Evolutionary conservation across 2,329 filamentous ascomycete species (phyloP).

Genomic region (Calonectria pseudoturangicola): DNA sequence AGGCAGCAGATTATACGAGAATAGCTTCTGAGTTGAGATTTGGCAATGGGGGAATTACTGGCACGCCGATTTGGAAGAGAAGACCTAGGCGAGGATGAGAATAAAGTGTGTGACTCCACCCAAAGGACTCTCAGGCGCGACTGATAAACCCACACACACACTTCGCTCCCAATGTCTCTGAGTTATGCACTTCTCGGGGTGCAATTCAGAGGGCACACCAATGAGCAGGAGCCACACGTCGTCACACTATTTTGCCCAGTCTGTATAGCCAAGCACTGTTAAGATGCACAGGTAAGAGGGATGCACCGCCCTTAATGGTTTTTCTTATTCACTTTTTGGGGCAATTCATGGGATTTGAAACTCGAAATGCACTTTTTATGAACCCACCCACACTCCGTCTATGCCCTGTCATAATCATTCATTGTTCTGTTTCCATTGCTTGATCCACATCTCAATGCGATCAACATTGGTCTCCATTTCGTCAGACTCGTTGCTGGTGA

Average conservation of each 20-base stretch:
- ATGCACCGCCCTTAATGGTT: background rate
- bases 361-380: slow-evolving; percentile 7
- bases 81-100: slow-evolving; percentile 3
- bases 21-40: background rate
- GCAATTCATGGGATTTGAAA: background rate
- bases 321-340: background rate
- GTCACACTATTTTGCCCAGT: background rate
- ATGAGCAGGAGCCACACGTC: background rate
- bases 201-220: slow-evolving; percentile 6
- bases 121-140: background rate
- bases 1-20: background rate
- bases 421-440: slow-evolving; percentile 85
- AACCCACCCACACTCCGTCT: background rate
- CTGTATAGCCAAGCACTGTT: no score
- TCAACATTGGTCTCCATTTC: slow-evolving; percentile 94
- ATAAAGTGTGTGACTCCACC: slow-evolving; percentile 24
- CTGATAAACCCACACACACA: slow-evolving; percentile 8
- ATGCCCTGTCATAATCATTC: slow-evolving; percentile 22
- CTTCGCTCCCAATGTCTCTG: background rate
- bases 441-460: slow-evolving; percentile 87
- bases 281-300: no score
- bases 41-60: background rate
- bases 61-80: background rate
- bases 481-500: slow-evolving; percentile 86
- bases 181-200: slow-evolving; percentile 39